phyloP scores from a whole-genome alignment of 106 monocot genomes.

The Apostasia ramifera region DNA sequence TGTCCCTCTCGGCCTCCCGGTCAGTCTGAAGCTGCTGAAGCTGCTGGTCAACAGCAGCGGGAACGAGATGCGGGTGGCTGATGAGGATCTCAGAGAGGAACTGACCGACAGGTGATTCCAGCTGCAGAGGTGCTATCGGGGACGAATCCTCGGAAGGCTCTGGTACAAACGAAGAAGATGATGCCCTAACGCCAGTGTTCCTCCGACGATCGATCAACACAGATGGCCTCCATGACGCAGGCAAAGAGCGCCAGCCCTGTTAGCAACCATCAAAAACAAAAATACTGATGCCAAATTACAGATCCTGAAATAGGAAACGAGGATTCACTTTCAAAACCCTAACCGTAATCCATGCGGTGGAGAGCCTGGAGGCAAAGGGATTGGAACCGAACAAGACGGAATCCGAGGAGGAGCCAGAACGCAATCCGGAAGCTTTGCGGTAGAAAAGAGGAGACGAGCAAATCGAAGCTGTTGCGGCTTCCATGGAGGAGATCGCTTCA shows the following conservation, averaged over 20 bases:
- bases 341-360: slow-evolving; percentile 9
- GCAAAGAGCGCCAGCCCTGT: slow-evolving; percentile 26
- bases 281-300: background rate
- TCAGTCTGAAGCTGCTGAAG: slow-evolving; percentile 75
- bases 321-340: background rate
- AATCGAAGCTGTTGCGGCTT: slow-evolving; percentile 17
- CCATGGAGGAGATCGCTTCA: slow-evolving; percentile 18
- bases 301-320: background rate
- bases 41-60: slow-evolving; percentile 90
- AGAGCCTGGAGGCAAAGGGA: background rate
- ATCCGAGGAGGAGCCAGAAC: slow-evolving; percentile 7
- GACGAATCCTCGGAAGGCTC: slow-evolving; percentile 13
- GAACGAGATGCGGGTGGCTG: slow-evolving; percentile 81
- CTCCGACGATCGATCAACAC: slow-evolving; percentile 7
- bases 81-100: slow-evolving; percentile 76
- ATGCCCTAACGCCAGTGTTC: slow-evolving; percentile 25
- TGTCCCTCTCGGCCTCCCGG: slow-evolving; percentile 46
- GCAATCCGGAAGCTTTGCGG: slow-evolving; percentile 6
- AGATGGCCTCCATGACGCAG: slow-evolving; percentile 11
- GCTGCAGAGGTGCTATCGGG: slow-evolving; percentile 69
- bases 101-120: slow-evolving; percentile 84
- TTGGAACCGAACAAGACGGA: slow-evolving; percentile 7
- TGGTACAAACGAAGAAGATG: slow-evolving; percentile 12
- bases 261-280: background rate
- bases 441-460: slow-evolving; percentile 8